Conservation (phyloP, 352 stramenopile genomes). For the Pythium utonaiense region DNA sequence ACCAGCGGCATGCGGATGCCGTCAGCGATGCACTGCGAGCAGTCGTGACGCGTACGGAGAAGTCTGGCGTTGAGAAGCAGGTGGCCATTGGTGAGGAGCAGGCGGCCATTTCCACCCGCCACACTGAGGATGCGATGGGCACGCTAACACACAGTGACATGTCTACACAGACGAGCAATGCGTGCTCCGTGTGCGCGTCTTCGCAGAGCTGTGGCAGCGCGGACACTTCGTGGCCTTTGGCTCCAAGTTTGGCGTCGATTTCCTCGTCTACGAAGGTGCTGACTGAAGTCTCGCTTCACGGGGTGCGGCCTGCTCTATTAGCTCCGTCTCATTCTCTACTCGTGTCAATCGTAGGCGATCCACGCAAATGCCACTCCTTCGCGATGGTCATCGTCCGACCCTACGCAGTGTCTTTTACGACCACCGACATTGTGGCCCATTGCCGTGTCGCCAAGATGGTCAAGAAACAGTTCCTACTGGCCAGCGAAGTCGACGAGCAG, state of each 20-base stretch:
- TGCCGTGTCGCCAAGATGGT: slow-evolving; percentile 74
- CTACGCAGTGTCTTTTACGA: slow-evolving; percentile 37
- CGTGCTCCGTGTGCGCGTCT: slow-evolving; percentile 42
- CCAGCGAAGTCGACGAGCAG: slow-evolving; percentile 26
- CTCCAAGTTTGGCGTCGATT: slow-evolving; percentile 83
- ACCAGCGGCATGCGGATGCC: neutral
- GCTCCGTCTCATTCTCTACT: no score
- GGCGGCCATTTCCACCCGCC: no score
- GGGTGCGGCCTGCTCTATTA: no score
- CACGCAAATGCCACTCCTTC: slow-evolving; percentile 39
- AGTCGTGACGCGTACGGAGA: neutral
- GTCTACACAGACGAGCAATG: slow-evolving; percentile 5
- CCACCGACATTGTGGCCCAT: slow-evolving; percentile 55
- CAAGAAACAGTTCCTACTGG: slow-evolving; percentile 60
- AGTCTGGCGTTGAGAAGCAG: neutral
- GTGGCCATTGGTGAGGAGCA: neutral
- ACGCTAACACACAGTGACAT: neutral
- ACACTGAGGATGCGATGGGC: no score
- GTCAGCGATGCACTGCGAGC: slow-evolving; percentile 1
- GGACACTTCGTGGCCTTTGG: slow-evolving; percentile 66
- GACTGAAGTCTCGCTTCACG: no score
- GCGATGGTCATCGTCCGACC: slow-evolving; percentile 51
- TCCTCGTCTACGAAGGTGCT: slow-evolving; percentile 71
- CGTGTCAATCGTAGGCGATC: slow-evolving; percentile 26
- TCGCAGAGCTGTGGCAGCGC: slow-evolving; percentile 58